Evolutionary conservation across 176 grass and related monocot genomes (phyloP).

Genomic region (Ensete ventricosum): DNA sequence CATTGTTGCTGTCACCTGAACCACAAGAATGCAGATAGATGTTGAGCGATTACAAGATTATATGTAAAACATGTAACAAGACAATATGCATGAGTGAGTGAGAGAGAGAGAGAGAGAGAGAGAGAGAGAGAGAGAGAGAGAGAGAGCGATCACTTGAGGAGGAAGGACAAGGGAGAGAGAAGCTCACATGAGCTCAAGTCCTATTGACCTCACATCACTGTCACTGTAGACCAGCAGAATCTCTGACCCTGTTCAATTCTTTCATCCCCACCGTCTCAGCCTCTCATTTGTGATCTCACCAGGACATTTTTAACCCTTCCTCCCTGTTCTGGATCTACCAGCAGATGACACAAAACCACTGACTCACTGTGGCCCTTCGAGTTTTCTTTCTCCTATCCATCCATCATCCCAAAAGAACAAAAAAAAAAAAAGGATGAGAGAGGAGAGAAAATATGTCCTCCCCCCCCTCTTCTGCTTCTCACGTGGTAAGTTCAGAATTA

Average conservation of each 20-base stretch:
- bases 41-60: no score
- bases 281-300: neutral
- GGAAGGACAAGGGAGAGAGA: no score
- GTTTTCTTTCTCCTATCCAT: neutral
- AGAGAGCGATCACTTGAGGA: no score
- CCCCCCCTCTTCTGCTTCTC: neutral
- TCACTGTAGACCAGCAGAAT: slow-evolving; percentile 5
- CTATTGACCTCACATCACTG: slow-evolving; percentile 11
- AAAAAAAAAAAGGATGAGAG: neutral
- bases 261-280: neutral
- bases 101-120: no score
- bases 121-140: no score
- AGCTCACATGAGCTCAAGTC: no score
- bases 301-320: neutral
- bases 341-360: slow-evolving; percentile 1
- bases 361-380: neutral
- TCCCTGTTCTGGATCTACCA: neutral
- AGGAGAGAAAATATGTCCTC: neutral
- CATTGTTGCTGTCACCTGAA: no score
- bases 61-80: no score
- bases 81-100: no score
- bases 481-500: neutral
- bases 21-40: no score
- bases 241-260: neutral
- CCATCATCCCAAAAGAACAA: neutral